A percentile compares a stretch with the other conserved stretches of the same genome.
Conservation (phyloP, 208 protist species). For the Trypanosoma brucei region DNA sequence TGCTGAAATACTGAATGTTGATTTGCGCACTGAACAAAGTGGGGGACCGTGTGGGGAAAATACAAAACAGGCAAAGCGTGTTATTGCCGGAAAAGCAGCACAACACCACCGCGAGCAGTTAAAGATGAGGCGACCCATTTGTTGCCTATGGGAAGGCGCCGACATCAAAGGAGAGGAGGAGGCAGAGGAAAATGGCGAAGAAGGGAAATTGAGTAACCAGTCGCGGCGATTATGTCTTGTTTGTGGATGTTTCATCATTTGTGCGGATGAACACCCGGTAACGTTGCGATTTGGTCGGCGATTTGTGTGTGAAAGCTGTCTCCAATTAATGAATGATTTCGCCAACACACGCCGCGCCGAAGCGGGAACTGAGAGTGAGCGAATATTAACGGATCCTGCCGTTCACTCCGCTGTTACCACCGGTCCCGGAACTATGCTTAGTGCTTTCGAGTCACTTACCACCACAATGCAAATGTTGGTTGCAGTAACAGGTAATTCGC, state of each 20-base stretch:
- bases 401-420: not conserved
- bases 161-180: not conserved
- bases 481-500: not conserved
- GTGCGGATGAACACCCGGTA: not conserved
- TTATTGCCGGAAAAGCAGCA: slow-evolving; percentile 27
- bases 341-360: not conserved
- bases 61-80: slow-evolving; percentile 15
- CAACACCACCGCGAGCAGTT: slow-evolving; percentile 22
- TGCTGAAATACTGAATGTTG: slow-evolving; percentile 7
- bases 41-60: not conserved
- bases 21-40: not conserved
- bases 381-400: not conserved
- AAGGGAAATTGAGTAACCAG: too few relatives aligned
- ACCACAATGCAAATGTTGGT: slow-evolving; percentile 13
- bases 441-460: slow-evolving; percentile 10
- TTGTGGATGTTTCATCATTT: not conserved
- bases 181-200: not conserved
- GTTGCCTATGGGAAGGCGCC: slow-evolving; percentile 1
- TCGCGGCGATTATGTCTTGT: not conserved
- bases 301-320: not conserved
- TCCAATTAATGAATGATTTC: not conserved
- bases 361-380: not conserved
- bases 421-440: not conserved
- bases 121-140: slow-evolving; percentile 2
- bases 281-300: not conserved